Evolutionary conservation across 2,329 filamentous ascomycete genomes (phyloP).

Genomic region (Venturia pyrina): DNA sequence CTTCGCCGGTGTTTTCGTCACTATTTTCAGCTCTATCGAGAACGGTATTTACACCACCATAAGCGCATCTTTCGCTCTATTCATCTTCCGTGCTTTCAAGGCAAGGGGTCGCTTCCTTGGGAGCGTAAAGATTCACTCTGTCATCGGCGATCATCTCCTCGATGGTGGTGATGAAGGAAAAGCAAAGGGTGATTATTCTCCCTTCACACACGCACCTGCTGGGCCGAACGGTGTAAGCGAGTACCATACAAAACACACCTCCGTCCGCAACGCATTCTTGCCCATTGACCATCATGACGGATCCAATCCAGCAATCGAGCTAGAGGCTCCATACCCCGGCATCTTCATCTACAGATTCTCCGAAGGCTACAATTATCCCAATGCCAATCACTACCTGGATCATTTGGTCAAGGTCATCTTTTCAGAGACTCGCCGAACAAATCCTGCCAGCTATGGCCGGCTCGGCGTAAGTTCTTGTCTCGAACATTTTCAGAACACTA

Average conservation of each 20-base stretch:
- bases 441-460: conserved; percentile 50
- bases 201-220: background rate
- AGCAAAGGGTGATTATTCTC: conserved; percentile 4
- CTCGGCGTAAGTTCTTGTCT: conserved; percentile 26
- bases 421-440: conserved; percentile 63
- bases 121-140: conserved; percentile 71
- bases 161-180: conserved; percentile 44
- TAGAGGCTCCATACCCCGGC: conserved; percentile 78
- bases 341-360: conserved; percentile 94
- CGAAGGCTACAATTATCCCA: conserved; percentile 94
- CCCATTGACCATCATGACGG: conserved; percentile 83
- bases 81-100: conserved; percentile 76
- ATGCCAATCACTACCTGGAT: conserved; percentile 81
- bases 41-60: conserved; percentile 88
- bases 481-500: background rate
- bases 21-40: conserved; percentile 80
- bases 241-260: conserved; percentile 23
- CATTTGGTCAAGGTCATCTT: conserved; percentile 41
- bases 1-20: conserved; percentile 84
- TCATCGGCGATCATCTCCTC: conserved; percentile 65
- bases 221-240: conserved; percentile 9
- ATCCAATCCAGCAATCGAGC: conserved; percentile 71
- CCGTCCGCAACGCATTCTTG: conserved; percentile 70
- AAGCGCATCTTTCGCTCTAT: conserved; percentile 61
- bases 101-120: conserved; percentile 78